Base-by-base conservation (phyloP, 768 basidiomycete species). In the Lactarius vividus region DNA sequence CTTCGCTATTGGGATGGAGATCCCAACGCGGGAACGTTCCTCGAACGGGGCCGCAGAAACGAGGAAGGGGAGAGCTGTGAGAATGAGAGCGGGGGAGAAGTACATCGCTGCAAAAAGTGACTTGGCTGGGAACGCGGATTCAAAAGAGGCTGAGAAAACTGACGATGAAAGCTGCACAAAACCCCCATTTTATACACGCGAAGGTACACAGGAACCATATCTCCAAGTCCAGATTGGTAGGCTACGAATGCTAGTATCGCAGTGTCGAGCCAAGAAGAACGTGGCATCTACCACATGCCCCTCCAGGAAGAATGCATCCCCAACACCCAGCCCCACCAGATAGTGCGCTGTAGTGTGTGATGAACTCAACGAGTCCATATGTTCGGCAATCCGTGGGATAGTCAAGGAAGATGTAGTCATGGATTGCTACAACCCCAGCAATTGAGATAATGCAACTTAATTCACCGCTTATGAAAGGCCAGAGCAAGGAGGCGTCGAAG, bases 71-170 rank as follows among this genome's bases (percentile, higher is more conserved):
- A 49, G 46, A 4, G 23, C 4, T 23, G 44, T 29, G 16, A 68
- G 55, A 20, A 66, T 23, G 35, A 66, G 23, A n/a, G 26, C 35
- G 2, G 33, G 31, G 16, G 44, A 39, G 55, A 66, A 49, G 56
- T 39, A 35, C 65, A 66, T 66, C 0, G 42, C 39, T 4, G 16
- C 16, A 35, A 20, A n/a, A 11, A 56, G 33, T 18, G 55, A 33
- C 18, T 18, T 9, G 31, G n/a, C 18, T 23, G 6, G 23, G n/a
- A 1, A 52, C 8, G n/a, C 49, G 28, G 18, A 18, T 3, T 18
- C 29, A 49, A 33, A n/a, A 56, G 18, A 20, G 31, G 16, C 18
- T 10, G 29, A 31, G 18, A 20, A 4, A 9, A 11, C 53, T 29
- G 53, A 16, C 6, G 18, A 4, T 18, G 33, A 23, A 33, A 3